A percentile compares a stretch with the other conserved stretches of the same genome.
Conservation (phyloP, 768 basidiomycete genomes). For the Leucosporidium yakuticum region DNA sequence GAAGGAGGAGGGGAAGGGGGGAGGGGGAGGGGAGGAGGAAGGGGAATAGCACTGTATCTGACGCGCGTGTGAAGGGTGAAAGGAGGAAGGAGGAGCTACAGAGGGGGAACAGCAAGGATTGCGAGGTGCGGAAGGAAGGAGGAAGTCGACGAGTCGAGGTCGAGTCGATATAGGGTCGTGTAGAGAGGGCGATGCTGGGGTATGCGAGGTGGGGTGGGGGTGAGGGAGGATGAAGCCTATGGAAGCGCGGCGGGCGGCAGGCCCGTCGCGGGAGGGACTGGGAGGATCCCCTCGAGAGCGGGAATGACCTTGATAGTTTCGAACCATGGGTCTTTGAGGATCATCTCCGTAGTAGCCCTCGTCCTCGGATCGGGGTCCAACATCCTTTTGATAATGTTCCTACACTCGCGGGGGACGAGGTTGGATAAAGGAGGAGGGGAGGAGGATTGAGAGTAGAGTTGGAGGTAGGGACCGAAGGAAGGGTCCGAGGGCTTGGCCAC, state of each 20-base stretch:
- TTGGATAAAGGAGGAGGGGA: constrained; percentile 56
- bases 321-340: constrained; percentile 47
- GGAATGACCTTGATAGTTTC: constrained; percentile 23
- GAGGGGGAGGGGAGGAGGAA: too few relatives aligned
- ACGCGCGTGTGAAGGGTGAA: too few relatives aligned
- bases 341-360: constrained; percentile 70
- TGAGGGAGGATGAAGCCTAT: too few relatives aligned
- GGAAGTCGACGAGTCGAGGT: too few relatives aligned
- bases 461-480: constrained; percentile 70
- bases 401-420: constrained; percentile 74
- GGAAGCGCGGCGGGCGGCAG: not conserved
- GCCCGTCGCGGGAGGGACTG: constrained; percentile 1
- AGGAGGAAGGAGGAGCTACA: too few relatives aligned
- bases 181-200: too few relatives aligned
- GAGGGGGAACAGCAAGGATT: too few relatives aligned
- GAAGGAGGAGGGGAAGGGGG: too few relatives aligned
- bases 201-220: too few relatives aligned
- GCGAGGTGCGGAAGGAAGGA: too few relatives aligned
- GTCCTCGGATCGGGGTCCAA: constrained; percentile 85
- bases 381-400: constrained; percentile 81
- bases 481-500: constrained; percentile 77
- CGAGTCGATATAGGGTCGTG: too few relatives aligned
- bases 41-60: too few relatives aligned
- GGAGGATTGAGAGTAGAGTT: constrained; percentile 41
- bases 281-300: constrained; percentile 9